Evolutionary conservation across 2,329 filamentous ascomycete species (phyloP), one percentile per base, ranked within the genome.

Genomic region (Aschersonia sp.): DNA sequence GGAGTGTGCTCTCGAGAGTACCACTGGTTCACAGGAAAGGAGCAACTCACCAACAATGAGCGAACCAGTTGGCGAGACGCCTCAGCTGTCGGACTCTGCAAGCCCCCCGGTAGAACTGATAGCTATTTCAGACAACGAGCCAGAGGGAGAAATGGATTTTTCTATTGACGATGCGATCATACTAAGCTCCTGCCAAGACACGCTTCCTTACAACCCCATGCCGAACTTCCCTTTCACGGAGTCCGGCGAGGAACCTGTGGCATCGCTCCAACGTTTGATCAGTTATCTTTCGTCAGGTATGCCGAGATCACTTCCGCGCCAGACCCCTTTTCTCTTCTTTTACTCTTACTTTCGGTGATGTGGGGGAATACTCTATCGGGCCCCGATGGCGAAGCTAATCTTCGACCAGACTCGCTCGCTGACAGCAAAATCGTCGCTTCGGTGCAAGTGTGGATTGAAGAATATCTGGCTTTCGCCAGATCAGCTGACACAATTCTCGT

Each of bases 381-480:
- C 22, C 22, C 22, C 22, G 22, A 22, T 22, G 22, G 22, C 22
- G 22, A 22, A 22, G 22, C 29, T 41, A 35, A 46, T 44, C 30
- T 9, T 43, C 29, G 42, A 39, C 30, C 52, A 74, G 70, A 73
- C 53, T 54, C 59, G 10, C 49, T 62, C 4, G 58, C 68, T 52
- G 70, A 73, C 32, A 66, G 70, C 14, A 61, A 66, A 10, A 64
- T 72, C 30, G 57, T 77, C 22, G 55, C 60, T 14, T 61, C 62
- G 45, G 49, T 81, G 11, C 61, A 66, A 14, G 59, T 61, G 5
- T 82, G 76, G 76, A 65, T 79, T 30, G 64, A 68, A 6, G 60
- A 58, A 12, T 77, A 71, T 56, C 53, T 79, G 29, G 52, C 51
- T 29, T 72, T 66, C 52, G 64, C 66, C 37, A 57, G 55, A 35